Evolutionary conservation across 2,329 filamentous ascomycete genomes (phyloP), one percentile per base, ranked within the genome.

Genomic region (Paraphoma sp.): DNA sequence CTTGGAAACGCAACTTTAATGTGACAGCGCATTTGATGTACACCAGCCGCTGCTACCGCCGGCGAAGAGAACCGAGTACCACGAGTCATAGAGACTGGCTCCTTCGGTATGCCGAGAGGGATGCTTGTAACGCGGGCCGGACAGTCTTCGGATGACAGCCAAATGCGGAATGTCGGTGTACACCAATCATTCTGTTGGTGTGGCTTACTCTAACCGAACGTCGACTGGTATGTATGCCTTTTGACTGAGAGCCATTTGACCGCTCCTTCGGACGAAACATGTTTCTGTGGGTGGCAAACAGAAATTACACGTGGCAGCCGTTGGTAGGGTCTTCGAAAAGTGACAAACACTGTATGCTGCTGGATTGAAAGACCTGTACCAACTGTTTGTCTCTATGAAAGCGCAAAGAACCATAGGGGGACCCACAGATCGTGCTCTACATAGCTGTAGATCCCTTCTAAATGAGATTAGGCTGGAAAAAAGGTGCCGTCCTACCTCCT

Each of bases 91-190:
- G n/a, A 42, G 40, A 43, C 30, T 3, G 28, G 30, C 29, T 7
- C 48, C 36, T 51, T 65, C 67, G 67, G 67, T 51, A 67, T 68
- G 53, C 67, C 67, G 65, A 63, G 48, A 45, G 54, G 53, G 52
- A 23, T 51, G 33, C 47, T 45, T 43, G 36, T 51, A 29, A 53
- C 38, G 14, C 18, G 42, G 31, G 18, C 30, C 30, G 41, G 48
- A 43, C 56, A 65, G 9, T 36, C 14, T 14, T 36, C 33, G 10
- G 10, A 54, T 63, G 45, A 52, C 49, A 12, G 45, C 54, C 47
- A 48, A 53, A 53, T 56, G 56, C 62, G 60, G 52, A 65, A 58
- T 61, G 61, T 67, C 62, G 65, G 62, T 68, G 62, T 64, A 51
- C 54, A 50, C 51, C 50, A 47, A 49, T 56, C 47, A 28, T 53